Percentiles rank a stretch among this genome's conserved stretches.
These are phyloP conservation scores for Poa annua DNA, from an alignment of 176 grass and related monocot genomes.

Conservation along the genomic window DNA sequence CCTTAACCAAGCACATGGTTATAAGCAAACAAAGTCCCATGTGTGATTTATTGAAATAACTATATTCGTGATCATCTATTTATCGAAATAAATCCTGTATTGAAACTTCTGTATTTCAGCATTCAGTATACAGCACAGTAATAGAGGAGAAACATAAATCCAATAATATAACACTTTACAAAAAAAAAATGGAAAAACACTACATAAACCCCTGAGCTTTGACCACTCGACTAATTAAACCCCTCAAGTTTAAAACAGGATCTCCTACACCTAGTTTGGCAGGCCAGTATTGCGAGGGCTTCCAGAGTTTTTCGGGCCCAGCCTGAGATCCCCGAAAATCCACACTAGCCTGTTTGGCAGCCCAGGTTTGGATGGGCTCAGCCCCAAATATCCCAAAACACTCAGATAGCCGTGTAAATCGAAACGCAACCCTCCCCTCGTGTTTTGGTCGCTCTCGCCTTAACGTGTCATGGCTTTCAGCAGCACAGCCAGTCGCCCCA, in stretches of 20 bases:
- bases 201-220: not conserved
- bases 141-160: slow-evolving; percentile 11
- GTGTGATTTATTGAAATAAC: not conserved
- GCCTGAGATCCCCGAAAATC: not conserved
- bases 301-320: not conserved
- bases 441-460: too few species aligned
- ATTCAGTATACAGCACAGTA: slow-evolving; percentile 6
- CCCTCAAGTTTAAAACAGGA: not conserved
- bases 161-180: not conserved
- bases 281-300: not conserved
- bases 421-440: too few species aligned
- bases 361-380: not conserved
- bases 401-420: too few species aligned
- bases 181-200: not conserved
- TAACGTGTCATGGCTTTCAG: too few species aligned
- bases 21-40: not conserved
- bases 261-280: not conserved
- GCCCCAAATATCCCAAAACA: not conserved
- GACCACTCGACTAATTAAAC: not conserved
- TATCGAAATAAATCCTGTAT: not conserved
- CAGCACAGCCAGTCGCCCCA: too few species aligned
- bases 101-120: slow-evolving; percentile 22
- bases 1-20: not conserved
- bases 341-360: not conserved
- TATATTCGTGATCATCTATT: slow-evolving; percentile 2